A percentile compares a stretch with the other conserved stretches of the same genome.
phyloP scores from a whole-genome alignment of 805 yeast species.

The Metschnikowia cerradonensis region DNA sequence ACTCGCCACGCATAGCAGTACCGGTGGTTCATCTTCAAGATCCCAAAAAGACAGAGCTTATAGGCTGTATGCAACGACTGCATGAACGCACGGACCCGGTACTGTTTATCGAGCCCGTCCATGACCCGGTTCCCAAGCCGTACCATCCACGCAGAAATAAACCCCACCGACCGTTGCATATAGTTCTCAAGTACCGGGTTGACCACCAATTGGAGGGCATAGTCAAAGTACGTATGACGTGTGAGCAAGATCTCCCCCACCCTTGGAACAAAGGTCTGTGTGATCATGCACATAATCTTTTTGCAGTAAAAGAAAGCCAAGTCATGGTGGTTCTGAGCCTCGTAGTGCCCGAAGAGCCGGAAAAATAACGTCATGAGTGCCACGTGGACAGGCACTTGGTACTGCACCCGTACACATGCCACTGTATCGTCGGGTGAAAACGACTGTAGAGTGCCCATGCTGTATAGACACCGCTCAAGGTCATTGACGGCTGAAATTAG shows the following conservation, averaged over 20 bases:
- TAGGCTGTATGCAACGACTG: constrained; percentile 6
- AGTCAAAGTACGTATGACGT: constrained; percentile 8
- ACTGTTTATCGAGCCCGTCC: background rate
- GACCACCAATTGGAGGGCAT: constrained; percentile 11
- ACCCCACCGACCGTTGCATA: constrained; percentile 13
- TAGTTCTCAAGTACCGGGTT: constrained; percentile 12
- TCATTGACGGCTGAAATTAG: constrained; percentile 10
- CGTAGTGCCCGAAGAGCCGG: constrained; percentile 16
- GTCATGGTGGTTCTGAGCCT: constrained; percentile 4
- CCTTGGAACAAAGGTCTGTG: constrained; percentile 13
- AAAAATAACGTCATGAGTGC: constrained; percentile 11
- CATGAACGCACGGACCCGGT: constrained; percentile 7
- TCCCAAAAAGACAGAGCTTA: constrained; percentile 12
- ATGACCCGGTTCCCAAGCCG: constrained; percentile 10
- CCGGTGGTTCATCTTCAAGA: constrained; percentile 14
- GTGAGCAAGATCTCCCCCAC: constrained; percentile 8
- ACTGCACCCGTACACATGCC: constrained; percentile 4
- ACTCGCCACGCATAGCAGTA: constrained; percentile 20
- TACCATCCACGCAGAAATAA: constrained; percentile 7
- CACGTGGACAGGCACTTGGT: constrained; percentile 10
- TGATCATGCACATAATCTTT: constrained; percentile 9
- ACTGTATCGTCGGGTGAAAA: background rate
- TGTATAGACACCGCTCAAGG: constrained; percentile 9
- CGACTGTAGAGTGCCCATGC: constrained; percentile 3
- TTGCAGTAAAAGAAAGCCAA: constrained; percentile 15